A percentile compares a stretch with the other conserved stretches of the same genome.
phyloP scores from a whole-genome alignment of 2,329 filamentous ascomycete genomes.

The Talaromyces albobiverticillius region DNA sequence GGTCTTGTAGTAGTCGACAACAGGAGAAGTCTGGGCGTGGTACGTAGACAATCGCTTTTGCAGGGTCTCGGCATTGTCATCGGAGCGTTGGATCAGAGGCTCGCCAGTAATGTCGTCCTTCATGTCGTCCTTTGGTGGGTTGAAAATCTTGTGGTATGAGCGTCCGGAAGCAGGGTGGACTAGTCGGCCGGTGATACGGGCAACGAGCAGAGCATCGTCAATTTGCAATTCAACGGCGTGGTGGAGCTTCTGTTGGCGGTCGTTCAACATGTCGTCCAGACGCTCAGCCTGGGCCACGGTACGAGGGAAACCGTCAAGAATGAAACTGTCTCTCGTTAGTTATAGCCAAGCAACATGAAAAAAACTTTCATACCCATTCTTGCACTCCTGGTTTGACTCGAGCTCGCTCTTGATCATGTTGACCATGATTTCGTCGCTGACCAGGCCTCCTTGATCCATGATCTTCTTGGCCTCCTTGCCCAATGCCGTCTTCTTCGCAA shows the following conservation, averaged over 20 bases:
- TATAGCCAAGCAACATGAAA: not conserved
- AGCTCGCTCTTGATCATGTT: constrained; percentile 99
- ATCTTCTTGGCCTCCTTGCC: constrained; percentile 99
- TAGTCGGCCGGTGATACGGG: constrained; percentile 93
- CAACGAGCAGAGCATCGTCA: constrained; percentile 87
- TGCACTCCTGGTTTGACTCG: constrained; percentile 90
- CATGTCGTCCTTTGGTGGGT: constrained; percentile 91
- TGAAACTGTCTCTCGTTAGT: constrained; percentile 60
- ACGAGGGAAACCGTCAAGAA: constrained; percentile 96
- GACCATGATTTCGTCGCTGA: constrained; percentile 98
- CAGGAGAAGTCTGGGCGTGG: constrained; percentile 87
- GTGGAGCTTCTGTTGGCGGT: constrained; percentile 78
- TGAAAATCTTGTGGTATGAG: constrained; percentile 98
- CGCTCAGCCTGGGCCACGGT: constrained; percentile 94
- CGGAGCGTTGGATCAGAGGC: constrained; percentile 90
- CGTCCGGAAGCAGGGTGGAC: constrained; percentile 94
- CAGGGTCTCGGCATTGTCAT: constrained; percentile 93
- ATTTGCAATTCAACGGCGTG: constrained; percentile 97
- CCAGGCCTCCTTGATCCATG: constrained; percentile 96
- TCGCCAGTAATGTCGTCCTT: constrained; percentile 96
- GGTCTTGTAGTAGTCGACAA: constrained; percentile 95
- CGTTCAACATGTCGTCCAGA: constrained; percentile 84
- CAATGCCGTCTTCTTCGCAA: constrained; percentile 92
- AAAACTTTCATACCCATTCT: constrained; percentile 70
- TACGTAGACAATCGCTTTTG: constrained; percentile 94